Base-by-base conservation (phyloP, 2,329 filamentous ascomycete genomes). In the Microsporum ferrugineum region DNA sequence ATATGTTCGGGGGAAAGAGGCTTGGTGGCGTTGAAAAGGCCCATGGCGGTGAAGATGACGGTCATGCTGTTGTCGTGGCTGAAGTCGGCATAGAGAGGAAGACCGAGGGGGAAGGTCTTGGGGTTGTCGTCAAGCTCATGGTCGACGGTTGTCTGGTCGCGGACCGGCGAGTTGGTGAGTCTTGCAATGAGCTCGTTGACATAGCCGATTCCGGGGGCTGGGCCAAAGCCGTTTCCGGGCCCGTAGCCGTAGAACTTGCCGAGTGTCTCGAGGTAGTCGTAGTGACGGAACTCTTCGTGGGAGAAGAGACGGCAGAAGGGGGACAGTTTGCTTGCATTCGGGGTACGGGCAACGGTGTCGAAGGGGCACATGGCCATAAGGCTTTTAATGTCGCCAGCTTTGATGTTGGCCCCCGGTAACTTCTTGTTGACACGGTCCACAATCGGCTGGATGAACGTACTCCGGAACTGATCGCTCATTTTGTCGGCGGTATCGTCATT, bases 351-450 rank as follows among this genome's bases (percentile, higher is more conserved):
- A n/a, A 95, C 84, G 0, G 89, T 92, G 66, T 87, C 82, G 75
- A 90, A 96, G 0, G 91, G 86, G 69, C 91, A 96, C 63, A 96
- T 78, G 68, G 96, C 90, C 90, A 96, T 96, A 38, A 96, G 71
- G 61, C 81, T 82, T 61, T 91, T 77, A 0, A 85, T 83, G 38
- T 92, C 85, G 0, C 76, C 69, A 10, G 78, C 70, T 2, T 81
- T 82, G 47, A 96, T 72, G 63, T 87, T 84, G 3, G 82, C 85
- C 1, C 88, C 87, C 0, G 80, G 80, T 0, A 96, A 78, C 63
- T 86, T 82, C 12, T 75, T 68, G 69, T 91, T 90, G 45, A 96
- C 74, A 5, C 89, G 84, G 1, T 79, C 72, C n/a, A 81, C 80
- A 65, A 96, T 88, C 0, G 83, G 73, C 0, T 84, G 82, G 0